Conservation (phyloP, 768 basidiomycete genomes). For the Amanita rubescens region DNA sequence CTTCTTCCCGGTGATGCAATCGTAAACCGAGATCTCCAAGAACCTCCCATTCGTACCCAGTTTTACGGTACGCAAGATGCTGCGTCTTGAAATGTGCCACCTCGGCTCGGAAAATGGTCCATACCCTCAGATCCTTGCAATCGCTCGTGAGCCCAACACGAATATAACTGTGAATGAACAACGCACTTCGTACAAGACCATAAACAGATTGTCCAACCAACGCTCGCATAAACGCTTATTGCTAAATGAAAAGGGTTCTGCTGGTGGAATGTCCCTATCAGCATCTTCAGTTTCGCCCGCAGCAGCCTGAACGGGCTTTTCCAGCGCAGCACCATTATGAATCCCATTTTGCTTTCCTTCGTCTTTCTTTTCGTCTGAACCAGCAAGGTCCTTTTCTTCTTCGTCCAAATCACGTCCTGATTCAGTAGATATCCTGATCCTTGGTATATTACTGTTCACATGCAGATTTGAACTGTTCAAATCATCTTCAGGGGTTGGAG, state of each 20-base stretch:
- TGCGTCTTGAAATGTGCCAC: slow-evolving; percentile 99
- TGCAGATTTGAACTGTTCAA: slow-evolving; percentile 18
- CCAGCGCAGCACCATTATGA: slow-evolving; percentile 22
- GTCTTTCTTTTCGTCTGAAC: slow-evolving; percentile 25
- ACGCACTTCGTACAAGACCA: slow-evolving; percentile 92
- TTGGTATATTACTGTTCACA: slow-evolving; percentile 35
- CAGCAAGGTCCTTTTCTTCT: slow-evolving; percentile 15
- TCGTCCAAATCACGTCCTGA: slow-evolving; percentile 33
- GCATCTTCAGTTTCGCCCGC: slow-evolving; percentile 35
- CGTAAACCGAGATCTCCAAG: slow-evolving; percentile 89
- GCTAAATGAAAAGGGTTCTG: slow-evolving; percentile 82
- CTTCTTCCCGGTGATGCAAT: slow-evolving; percentile 97
- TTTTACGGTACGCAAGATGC: slow-evolving; percentile 96
- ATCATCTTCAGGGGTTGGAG: slow-evolving; percentile 29
- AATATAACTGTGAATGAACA: neutral
- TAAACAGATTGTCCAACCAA: slow-evolving; percentile 97
- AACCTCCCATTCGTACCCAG: slow-evolving; percentile 97
- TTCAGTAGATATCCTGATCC: slow-evolving; percentile 74
- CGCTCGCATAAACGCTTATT: slow-evolving; percentile 96
- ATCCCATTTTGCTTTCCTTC: slow-evolving; percentile 26
- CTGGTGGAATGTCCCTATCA: slow-evolving; percentile 27
- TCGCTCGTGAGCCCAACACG: neutral
- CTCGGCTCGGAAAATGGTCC: slow-evolving; percentile 98
- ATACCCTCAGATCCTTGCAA: slow-evolving; percentile 83
- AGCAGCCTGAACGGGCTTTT: slow-evolving; percentile 47